Evolutionary conservation across 169 alveolate genomes (phyloP).

Genomic region (Cryptosporidium ubiquitum): DNA sequence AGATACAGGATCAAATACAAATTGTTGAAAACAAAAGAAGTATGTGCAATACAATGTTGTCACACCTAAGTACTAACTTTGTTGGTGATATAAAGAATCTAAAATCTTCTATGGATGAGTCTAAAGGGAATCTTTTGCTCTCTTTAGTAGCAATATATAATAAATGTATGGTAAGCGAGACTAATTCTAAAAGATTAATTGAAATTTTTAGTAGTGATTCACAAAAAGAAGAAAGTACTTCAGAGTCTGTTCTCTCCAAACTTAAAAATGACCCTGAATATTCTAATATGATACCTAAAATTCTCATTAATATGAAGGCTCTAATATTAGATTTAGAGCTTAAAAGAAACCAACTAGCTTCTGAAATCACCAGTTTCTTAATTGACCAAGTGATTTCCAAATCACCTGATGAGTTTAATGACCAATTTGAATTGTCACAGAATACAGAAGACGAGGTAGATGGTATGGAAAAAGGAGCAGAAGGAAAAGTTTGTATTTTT

Average conservation of each 20-base stretch:
- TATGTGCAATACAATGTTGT: constrained; percentile 48
- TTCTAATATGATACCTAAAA: constrained; percentile 28
- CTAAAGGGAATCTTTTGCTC: constrained; percentile 3
- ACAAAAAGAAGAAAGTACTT: background rate
- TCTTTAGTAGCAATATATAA: constrained; percentile 36
- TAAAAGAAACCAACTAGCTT: constrained; percentile 40
- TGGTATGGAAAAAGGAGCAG: background rate
- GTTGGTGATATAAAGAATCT: constrained; percentile 40
- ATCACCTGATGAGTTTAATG: constrained; percentile 3
- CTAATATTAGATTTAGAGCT: constrained; percentile 43
- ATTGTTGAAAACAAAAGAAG: background rate
- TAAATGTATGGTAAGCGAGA: constrained; percentile 40
- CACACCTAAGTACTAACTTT: constrained; percentile 40
- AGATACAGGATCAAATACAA: constrained; percentile 35
- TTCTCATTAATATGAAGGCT: constrained; percentile 11
- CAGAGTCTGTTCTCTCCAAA: background rate
- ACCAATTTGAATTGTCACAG: background rate
- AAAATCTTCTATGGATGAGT: constrained; percentile 3
- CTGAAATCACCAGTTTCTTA: constrained; percentile 28
- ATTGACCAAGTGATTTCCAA: background rate
- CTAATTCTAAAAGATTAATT: constrained; percentile 39
- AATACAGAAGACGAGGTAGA: background rate
- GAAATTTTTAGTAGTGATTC: background rate
- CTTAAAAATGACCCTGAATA: constrained; percentile 6
- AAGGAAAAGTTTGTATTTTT: background rate